A percentile compares a stretch with the other conserved stretches of the same genome.
These are phyloP conservation scores for Misopates orontium DNA, from an alignment of 257 asterid species.

Conservation along the genomic window DNA sequence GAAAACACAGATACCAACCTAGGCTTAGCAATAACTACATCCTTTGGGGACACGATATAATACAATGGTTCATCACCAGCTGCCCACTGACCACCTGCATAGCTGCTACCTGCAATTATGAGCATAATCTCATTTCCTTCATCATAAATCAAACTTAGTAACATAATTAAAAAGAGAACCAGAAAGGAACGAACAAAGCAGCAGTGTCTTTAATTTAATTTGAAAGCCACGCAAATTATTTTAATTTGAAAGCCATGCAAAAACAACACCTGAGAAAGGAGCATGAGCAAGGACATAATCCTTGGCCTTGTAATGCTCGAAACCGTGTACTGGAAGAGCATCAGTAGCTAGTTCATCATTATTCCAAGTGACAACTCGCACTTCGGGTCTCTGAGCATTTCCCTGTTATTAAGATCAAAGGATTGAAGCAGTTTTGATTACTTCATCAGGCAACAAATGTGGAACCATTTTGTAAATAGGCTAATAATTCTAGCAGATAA, in stretches of 20 bases:
- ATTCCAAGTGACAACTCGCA: conserved; percentile 88
- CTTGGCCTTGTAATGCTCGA: conserved; percentile 97
- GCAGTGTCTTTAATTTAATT: conserved; percentile 4
- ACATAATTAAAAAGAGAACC: conserved; percentile 11
- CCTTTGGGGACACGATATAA: conserved; percentile 96
- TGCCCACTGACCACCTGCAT: conserved; percentile 99
- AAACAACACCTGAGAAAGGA: conserved; percentile 83
- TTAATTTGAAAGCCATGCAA: conserved; percentile 17
- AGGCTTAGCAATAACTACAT: conserved; percentile 97
- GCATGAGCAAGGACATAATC: conserved; percentile 96
- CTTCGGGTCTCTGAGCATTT: conserved; percentile 98
- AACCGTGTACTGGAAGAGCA: conserved; percentile 94
- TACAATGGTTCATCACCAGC: conserved; percentile 97
- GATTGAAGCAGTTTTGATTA: conserved; percentile 22
- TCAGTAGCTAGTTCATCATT: conserved; percentile 96
- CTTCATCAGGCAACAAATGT: conserved; percentile 19
- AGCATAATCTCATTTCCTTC: conserved; percentile 33
- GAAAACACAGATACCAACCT: conserved; percentile 56
- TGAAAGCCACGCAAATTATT: conserved; percentile 13
- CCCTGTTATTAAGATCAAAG: conserved; percentile 57
- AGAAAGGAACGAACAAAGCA: conserved; percentile 18
- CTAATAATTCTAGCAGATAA: not conserved
- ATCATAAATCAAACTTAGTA: conserved; percentile 17
- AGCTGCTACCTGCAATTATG: conserved; percentile 81
- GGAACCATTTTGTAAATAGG: conserved; percentile 12